Percentiles rank a stretch among this genome's conserved stretches.
These are phyloP conservation scores for Salix viminalis DNA, from an alignment of 345 rosid genomes.

Conservation along the genomic window DNA sequence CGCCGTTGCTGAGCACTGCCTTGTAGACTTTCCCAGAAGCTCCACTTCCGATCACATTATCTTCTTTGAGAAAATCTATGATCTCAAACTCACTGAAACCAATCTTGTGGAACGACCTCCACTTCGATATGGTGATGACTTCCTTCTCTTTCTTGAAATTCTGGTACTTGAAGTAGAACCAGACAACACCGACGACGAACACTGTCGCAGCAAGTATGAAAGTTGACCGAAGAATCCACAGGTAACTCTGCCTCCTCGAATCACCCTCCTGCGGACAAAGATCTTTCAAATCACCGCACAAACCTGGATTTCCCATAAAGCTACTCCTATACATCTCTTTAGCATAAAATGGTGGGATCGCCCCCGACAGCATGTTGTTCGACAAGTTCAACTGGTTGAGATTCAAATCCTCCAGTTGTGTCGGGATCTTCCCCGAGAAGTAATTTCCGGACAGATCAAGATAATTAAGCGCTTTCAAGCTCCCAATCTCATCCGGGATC, in stretches of 20 bases:
- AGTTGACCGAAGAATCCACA: conserved; percentile 61
- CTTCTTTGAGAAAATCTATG: conserved; percentile 51
- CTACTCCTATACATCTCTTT: conserved; percentile 43
- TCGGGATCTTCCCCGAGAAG: conserved; percentile 65
- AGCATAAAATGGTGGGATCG: conserved; percentile 60
- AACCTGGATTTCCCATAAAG: conserved; percentile 72
- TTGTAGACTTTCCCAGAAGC: conserved; percentile 83
- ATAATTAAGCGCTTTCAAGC: conserved; percentile 69
- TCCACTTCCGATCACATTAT: conserved; percentile 74
- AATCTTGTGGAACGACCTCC: conserved; percentile 85
- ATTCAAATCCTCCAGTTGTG: conserved; percentile 66
- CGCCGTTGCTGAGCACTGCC: conserved; percentile 58
- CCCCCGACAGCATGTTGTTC: conserved; percentile 59
- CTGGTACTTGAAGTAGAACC: conserved; percentile 54
- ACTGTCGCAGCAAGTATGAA: conserved; percentile 51
- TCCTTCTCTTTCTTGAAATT: conserved; percentile 43
- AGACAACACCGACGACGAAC: conserved; percentile 51
- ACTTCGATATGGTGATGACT: conserved; percentile 40
- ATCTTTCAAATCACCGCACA: conserved; percentile 58
- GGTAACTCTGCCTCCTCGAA: conserved; percentile 32
- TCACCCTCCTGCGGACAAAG: conserved; percentile 43
- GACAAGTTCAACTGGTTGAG: conserved; percentile 76
- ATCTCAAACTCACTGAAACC: conserved; percentile 73
- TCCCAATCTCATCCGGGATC: conserved; percentile 63
- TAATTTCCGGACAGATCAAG: conserved; percentile 76